Evolutionary conservation across 106 monocot species (phyloP), one percentile per base, ranked within the genome.

Genomic region (Hemerocallis citrina): DNA sequence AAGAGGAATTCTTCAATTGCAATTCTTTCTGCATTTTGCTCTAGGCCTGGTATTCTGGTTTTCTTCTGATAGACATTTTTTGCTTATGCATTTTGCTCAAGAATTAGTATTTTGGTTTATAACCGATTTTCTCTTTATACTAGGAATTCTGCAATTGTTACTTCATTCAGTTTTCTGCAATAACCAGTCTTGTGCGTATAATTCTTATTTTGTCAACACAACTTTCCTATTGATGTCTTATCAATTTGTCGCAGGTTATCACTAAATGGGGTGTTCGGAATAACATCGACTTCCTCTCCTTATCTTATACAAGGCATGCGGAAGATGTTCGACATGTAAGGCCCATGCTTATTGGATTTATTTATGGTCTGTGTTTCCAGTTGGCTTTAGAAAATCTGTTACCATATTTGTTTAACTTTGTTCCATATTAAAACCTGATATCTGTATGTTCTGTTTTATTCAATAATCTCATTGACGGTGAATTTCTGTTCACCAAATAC

Each of bases 241-340:
- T 69, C 20, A 20, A 41, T 46, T n/a, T 52, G 22, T 77, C 71
- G 72, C 78, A 86, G 86, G 81, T 80, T 29, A 88, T 88, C 33
- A 77, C 64, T 46, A 88, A 67, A 51, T 88, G 79, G 79, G 88
- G 83, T 63, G 77, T 78, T 62, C 57, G 57, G 33, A 88, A 88
- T 71, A 83, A 83, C 45, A 88, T 83, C 14, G 88, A 88, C 59
- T 83, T 88, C 64, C 70, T 88, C 19, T 88, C 88, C 52, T 58
- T 88, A 57, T 83, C 83, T 65, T 88, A 79, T 70, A 88, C 88
- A n/a, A 88, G 83, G 64, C 88, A 88, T 71, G 88, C 79, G 15
- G 73, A 88, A 61, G 88, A 88, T 79, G 88, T 88, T 63, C 79
- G 83, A 2, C 72, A 83, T 34, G 88, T 88, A 67, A 76, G 82